Base-by-base conservation (phyloP, 2,329 filamentous ascomycete genomes). In the Paraphoma chrysanthemicola region DNA sequence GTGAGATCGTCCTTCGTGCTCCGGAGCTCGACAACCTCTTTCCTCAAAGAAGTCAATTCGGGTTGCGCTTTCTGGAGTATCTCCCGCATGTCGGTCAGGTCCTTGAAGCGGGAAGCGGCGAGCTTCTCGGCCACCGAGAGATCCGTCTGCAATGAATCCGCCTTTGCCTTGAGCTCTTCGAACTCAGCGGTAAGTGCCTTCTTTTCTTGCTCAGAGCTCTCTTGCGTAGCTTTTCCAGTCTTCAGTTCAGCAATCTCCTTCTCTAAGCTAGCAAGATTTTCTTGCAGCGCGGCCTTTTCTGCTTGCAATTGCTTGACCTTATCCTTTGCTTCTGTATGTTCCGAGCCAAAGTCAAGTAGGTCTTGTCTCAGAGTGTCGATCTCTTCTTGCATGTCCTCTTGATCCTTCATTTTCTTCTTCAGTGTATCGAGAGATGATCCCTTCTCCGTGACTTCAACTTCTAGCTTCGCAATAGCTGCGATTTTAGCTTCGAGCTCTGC, bases 101-200 rank as follows among this genome's bases (percentile, higher is more conserved):
- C 93, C 75, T 93, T 96, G 81, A 93, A 98, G 30, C 95, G 85
- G 14, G 86, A 90, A 58, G 96, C 89, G 0, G 95, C 92, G 11
- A 98, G 84, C 76, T 96, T 88, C 73, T 97, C 89, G 0, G 93
- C 90, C 2, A 93, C 93, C 1, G 88, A 90, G 3, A 98, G 83
- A 71, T 99, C 94, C 0, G 90, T 91, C 70, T 96, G 88, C 16
- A 97, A 77, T 0, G 85, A 84, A 1, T 86, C 81, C 0, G 88
- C 86, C 74, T 89, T 92, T 17, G 83, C 78, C 75, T 90, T 92
- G 36, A 96, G 81, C 42, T 88, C 87, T 42, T 93, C 85, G 57
- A 91, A 86, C 53, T 93, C 89, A 2, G 78, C 78, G 50, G 85
- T 83, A 7, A 93, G 71, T 56, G 85, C 83, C 46, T 83, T 78